These are phyloP conservation scores for Xenosphaeropsis pyriputrescens DNA, from an alignment of 2,329 filamentous ascomycete genomes.

Conservation along the genomic window DNA sequence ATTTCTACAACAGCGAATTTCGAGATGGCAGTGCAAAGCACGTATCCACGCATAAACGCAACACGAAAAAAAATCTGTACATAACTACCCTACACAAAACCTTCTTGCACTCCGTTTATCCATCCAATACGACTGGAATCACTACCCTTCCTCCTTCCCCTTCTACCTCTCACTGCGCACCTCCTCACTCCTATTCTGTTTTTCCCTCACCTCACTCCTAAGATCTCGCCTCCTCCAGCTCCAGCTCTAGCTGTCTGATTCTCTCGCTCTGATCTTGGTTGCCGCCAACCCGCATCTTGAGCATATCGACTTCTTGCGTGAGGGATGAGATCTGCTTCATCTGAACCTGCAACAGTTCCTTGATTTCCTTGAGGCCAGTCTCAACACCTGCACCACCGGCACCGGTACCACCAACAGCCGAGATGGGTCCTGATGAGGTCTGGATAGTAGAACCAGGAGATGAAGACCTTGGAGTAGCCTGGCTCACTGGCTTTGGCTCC, in stretches of 20 bases:
- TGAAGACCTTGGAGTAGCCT: slow-evolving; percentile 7
- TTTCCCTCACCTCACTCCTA: slow-evolving; percentile 12
- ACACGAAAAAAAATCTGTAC: no score
- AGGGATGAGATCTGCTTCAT: slow-evolving; percentile 62
- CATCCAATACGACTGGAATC: no score
- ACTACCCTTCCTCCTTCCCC: no score
- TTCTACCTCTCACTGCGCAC: no score
- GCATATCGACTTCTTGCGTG: slow-evolving; percentile 58
- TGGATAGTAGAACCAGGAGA: slow-evolving; percentile 17
- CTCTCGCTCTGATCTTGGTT: slow-evolving; percentile 50
- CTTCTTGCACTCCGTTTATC: no score
- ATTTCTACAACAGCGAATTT: no score
- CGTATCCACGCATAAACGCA: no score
- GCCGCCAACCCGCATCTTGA: slow-evolving; percentile 58
- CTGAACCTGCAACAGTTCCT: slow-evolving; percentile 61
- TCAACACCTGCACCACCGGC: slow-evolving; percentile 34
- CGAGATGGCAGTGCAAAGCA: no score
- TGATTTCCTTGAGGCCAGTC: slow-evolving; percentile 61
- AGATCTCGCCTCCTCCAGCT: slow-evolving; percentile 49
- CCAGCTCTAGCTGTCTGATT: slow-evolving; percentile 52
- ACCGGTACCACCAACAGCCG: slow-evolving; percentile 21
- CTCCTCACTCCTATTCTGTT: no score
- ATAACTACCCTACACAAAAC: no score
- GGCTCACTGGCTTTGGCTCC: slow-evolving; percentile 2
- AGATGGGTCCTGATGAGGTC: slow-evolving; percentile 19